A percentile compares a stretch with the other conserved stretches of the same genome.
Evolutionary conservation across 164 flowering plant genomes (phyloP).

Genomic region (Sextonia rubra): DNA sequence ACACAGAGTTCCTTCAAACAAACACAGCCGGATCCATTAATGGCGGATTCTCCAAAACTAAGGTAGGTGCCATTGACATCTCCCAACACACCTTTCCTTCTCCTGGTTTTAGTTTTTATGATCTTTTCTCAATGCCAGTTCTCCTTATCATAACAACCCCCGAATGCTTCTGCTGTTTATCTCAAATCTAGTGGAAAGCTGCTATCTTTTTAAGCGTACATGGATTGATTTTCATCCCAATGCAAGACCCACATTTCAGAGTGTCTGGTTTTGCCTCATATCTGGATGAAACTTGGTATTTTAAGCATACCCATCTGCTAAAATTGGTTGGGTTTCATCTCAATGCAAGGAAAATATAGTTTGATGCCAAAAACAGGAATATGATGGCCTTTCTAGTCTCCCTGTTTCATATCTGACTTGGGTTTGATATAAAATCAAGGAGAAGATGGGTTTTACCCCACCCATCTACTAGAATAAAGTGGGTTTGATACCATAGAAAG

Average conservation of each 20-base stretch:
- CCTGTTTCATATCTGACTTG: neutral
- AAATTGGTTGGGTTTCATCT: neutral
- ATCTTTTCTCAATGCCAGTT: neutral
- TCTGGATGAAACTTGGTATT: neutral
- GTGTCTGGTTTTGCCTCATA: neutral
- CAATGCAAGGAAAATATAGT: neutral
- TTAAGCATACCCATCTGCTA: neutral
- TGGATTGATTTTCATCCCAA: neutral
- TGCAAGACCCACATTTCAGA: neutral
- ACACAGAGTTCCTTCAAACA: neutral
- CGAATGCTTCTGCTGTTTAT: constrained; percentile 1
- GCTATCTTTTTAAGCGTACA: neutral
- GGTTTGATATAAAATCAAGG: neutral
- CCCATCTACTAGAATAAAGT: neutral
- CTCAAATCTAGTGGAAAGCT: constrained; percentile 8
- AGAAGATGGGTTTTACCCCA: neutral
- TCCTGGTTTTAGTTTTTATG: neutral
- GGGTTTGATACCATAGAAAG: neutral
- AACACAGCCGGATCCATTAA: constrained; percentile 7
- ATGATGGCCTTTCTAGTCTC: neutral
- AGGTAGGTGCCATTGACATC: neutral
- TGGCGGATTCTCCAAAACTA: constrained; percentile 14
- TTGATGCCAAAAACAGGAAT: neutral
- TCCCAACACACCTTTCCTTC: neutral
- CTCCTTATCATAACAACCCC: neutral